phyloP scores from a whole-genome alignment of 306 rosid species.

The Canavalia gladiata region DNA sequence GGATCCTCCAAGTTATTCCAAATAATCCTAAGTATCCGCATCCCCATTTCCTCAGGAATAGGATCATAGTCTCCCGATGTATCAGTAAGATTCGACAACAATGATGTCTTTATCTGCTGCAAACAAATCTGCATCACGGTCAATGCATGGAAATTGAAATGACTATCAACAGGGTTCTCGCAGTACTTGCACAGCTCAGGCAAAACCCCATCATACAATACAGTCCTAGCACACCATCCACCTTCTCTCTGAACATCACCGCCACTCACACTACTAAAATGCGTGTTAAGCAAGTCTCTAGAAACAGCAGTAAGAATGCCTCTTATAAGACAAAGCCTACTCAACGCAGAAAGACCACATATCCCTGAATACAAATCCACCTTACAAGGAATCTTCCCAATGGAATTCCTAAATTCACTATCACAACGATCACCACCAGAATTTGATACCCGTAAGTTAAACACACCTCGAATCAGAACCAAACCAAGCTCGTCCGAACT shows the following conservation, averaged over 20 bases:
- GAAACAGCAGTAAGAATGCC: conserved; percentile 92
- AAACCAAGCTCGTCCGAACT: conserved; percentile 75
- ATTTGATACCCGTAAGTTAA: conserved; percentile 50
- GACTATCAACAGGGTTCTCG: conserved; percentile 90
- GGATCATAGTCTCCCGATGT: conserved; percentile 65
- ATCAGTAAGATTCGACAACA: conserved; percentile 64
- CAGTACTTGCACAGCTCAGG: conserved; percentile 89
- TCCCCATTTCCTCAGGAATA: conserved; percentile 82
- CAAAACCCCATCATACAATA: conserved; percentile 90
- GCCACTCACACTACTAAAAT: conserved; percentile 52
- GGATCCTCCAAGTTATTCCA: conserved; percentile 98
- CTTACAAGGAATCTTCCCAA: conserved; percentile 67
- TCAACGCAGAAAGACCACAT: conserved; percentile 63
- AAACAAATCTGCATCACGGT: conserved; percentile 98
- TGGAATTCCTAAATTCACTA: conserved; percentile 51
- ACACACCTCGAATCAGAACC: conserved; percentile 71
- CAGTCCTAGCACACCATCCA: conserved; percentile 58
- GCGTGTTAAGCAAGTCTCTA: conserved; percentile 78
- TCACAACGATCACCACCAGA: conserved; percentile 44
- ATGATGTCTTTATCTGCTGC: conserved; percentile 85
- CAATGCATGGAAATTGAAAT: conserved; percentile 89
- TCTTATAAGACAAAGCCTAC: conserved; percentile 88
- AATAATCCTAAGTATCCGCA: conserved; percentile 76
- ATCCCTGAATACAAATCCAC: conserved; percentile 65
- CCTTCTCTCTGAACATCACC: conserved; percentile 36